Percentiles rank a stretch among this genome's conserved stretches.
Conservation (phyloP, 2,329 filamentous ascomycete species). For the Tolypocladium tundrense region DNA sequence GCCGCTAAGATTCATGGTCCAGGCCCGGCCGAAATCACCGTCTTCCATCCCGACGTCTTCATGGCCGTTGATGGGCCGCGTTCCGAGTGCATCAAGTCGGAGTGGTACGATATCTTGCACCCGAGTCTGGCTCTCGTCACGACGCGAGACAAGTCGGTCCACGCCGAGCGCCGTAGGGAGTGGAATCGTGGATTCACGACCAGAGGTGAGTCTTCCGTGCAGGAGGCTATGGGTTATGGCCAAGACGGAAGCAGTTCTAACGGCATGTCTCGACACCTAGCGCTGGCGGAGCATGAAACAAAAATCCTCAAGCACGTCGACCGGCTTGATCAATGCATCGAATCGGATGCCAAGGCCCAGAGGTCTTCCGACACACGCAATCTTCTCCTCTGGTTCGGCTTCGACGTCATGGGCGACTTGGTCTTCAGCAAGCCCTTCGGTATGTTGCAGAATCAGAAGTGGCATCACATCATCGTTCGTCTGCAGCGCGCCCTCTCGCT, state of each 20-base stretch:
- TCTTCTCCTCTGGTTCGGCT: slow-evolving; percentile 17
- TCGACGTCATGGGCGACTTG: slow-evolving; percentile 26
- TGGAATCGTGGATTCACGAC: neutral
- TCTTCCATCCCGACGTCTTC: slow-evolving; percentile 15
- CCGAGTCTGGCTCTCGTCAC: neutral
- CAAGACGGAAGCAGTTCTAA: neutral
- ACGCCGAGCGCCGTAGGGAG: neutral
- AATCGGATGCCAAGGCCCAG: neutral
- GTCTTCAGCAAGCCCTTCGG: slow-evolving; percentile 23
- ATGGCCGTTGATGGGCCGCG: slow-evolving; percentile 11
- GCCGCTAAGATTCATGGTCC: neutral
- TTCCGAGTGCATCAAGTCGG: slow-evolving; percentile 13
- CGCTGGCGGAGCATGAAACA: neutral
- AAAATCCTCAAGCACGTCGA: neutral
- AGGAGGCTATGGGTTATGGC: neutral
- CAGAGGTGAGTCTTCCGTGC: neutral
- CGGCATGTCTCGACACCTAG: neutral
- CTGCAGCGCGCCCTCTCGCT: slow-evolving; percentile 15
- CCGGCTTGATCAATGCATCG: neutral
- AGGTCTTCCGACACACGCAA: slow-evolving; percentile 13
- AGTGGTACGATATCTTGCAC: slow-evolving; percentile 7
- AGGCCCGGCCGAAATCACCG: slow-evolving; percentile 13
- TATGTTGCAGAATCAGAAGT: slow-evolving; percentile 17
- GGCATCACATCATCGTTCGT: slow-evolving; percentile 15
- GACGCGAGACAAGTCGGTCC: neutral